A percentile compares a stretch with the other conserved stretches of the same genome.
phyloP scores from a whole-genome alignment of 1,284 basidiomycete genomes.

The Afroboletus lepidellus region DNA sequence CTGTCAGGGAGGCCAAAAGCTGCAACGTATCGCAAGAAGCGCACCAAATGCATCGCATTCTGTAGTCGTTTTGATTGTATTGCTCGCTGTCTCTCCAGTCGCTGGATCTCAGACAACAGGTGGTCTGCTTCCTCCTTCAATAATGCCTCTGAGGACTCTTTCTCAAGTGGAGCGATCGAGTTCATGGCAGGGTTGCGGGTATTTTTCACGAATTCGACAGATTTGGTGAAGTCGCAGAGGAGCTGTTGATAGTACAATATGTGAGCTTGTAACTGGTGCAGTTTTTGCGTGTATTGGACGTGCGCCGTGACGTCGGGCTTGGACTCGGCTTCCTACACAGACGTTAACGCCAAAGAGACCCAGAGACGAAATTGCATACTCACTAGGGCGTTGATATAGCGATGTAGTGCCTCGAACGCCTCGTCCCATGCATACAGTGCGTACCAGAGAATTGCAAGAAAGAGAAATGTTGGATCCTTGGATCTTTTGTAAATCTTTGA shows the following conservation, averaged over 20 bases:
- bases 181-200: conserved; percentile 46
- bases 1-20: conserved; percentile 2
- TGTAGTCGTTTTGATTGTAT: conserved; percentile 47
- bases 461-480: conserved; percentile 51
- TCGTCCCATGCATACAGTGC: conserved; percentile 60
- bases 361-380: conserved; percentile 24
- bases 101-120: conserved; percentile 44
- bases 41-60: conserved; percentile 51
- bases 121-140: conserved; percentile 44
- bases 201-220: conserved; percentile 45
- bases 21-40: background rate
- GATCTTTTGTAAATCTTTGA: conserved; percentile 47
- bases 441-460: conserved; percentile 56
- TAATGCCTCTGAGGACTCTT: conserved; percentile 13
- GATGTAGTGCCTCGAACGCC: conserved; percentile 48
- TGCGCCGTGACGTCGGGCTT: conserved; percentile 35
- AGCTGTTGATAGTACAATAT: conserved; percentile 52
- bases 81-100: conserved; percentile 42
- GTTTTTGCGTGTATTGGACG: conserved; percentile 42
- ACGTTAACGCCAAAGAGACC: background rate
- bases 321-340: conserved; percentile 43
- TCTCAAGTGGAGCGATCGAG: background rate
- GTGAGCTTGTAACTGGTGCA: conserved; percentile 54
- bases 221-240: conserved; percentile 50
- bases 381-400: conserved; percentile 46